Evolutionary conservation across 495 filamentous ascomycete species (phyloP), one percentile per base, ranked within the genome.

Genomic region (Tuber brumale): DNA sequence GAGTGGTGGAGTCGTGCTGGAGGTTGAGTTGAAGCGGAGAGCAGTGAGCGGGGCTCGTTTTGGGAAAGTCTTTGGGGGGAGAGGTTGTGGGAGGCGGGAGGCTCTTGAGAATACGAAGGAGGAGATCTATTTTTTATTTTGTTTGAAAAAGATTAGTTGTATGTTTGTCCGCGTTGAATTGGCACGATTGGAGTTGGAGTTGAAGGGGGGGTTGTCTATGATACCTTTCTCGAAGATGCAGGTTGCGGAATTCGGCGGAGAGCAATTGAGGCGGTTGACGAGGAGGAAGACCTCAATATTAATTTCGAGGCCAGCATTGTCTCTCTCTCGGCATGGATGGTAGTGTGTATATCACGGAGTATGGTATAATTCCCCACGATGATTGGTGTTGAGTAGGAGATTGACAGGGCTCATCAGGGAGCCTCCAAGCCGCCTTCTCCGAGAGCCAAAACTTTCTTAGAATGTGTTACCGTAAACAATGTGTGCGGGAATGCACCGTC

Each of bases 21-120:
- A 66, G n/a, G 75, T 39, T 51, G 76, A 48, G n/a, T 51, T 74
- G 35, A 37, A 70, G 8, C 48, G 72, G 39, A 80, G 69, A 21
- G 76, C 45, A 1, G 70, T 43, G 70, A 81, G 46, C 14, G 81
- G 69, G 70, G 79, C 44, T 37, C 74, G 61, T 35, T 35, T 66
- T 35, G 57, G 57, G 43, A 71, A 81, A 35, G 74, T 76, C 16
- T 72, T 77, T 12, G 75, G 46, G 42, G 72, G 66, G 41, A 69
- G n/a, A 4, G 69, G 43, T 19, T 74, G 82, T 57, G 72, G 78
- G 76, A 83, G 82, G 19, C 82, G 82, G 71, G 76, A 31, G 46
- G 78, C 18, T 16, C 75, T 39, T 51, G 80, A 61, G 19, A 44
- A 70, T 31, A 76, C 45, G 43, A 78, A 44, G 10, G 76, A 79